Base-by-base conservation (phyloP, 2,329 filamentous ascomycete species). In the Colletotrichum aenigma region DNA sequence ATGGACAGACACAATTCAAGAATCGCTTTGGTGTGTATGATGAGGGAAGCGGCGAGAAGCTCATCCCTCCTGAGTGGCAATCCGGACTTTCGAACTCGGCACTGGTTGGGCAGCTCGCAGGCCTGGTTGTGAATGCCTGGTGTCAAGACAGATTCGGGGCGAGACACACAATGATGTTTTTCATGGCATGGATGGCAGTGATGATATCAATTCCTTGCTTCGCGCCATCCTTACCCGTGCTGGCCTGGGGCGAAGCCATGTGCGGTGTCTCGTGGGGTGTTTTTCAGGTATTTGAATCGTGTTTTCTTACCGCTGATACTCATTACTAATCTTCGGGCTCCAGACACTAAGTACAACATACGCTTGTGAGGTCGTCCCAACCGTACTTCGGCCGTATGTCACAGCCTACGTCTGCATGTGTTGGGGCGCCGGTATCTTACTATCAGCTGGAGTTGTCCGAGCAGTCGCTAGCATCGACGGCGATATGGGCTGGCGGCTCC, bases 141-240 rank as follows among this genome's bases (percentile, higher is more conserved):
- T 71, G 86, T 4, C 83, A 85, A 7, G 86, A 89, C 58, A 79
- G 78, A 2, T 84, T 82, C 18, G 85, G 85, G 0, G 56, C 52
- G 9, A 60, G 66, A 6, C 16, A 60, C 9, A 70, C 66, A 3
- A 70, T 70, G 66, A 70, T 70, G 66, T 84, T 79, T 1, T 83
- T 85, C 4, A 80, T 88, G 52, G 78, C 82, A 1, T 81, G 78
- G 80, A 73, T 84, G 83, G 71, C 81, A 6, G 52, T 2, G 66
- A 85, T 87, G 77, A 86, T 89, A 78, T 88, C 88, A 77, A 83
- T 89, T 71, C 82, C 84, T 26, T 87, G 89, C 80, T 89, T 89
- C 66, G 86, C 88, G 0, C 18, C 80, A 88, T 55, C 81, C 88
- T 3, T 15, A 81, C 86, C 13, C 85, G 86, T 12, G 82, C 78